Percentiles rank a stretch among this genome's conserved stretches.
Evolutionary conservation across 352 stramenopile genomes (phyloP).

Genomic region (Discostella stelligera): DNA sequence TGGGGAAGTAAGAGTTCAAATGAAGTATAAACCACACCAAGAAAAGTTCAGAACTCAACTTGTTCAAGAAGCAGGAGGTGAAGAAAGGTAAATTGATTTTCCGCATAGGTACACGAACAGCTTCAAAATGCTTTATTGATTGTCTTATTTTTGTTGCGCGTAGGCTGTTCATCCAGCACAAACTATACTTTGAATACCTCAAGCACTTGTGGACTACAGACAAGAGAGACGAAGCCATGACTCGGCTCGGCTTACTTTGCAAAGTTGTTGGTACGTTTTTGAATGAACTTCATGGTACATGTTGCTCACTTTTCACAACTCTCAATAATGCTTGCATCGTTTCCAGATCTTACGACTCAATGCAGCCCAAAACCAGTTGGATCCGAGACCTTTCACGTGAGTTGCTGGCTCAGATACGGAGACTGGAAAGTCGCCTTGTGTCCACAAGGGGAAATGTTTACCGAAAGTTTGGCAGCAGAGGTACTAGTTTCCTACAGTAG

Average conservation of each 20-base stretch:
- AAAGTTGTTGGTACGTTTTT: conserved; percentile 80
- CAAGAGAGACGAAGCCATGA: conserved; percentile 86
- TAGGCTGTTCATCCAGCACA: conserved; percentile 86
- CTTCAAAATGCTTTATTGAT: conserved; percentile 7
- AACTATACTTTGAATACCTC: conserved; percentile 92
- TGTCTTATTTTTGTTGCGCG: conserved; percentile 15
- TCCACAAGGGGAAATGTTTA: conserved; percentile 52
- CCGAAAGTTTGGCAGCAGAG: conserved; percentile 68
- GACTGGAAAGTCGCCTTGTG: conserved; percentile 77
- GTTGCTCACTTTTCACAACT: background rate
- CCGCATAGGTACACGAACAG: background rate
- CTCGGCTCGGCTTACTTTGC: conserved; percentile 85
- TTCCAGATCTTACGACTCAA: conserved; percentile 50
- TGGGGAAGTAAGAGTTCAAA: conserved; percentile 51
- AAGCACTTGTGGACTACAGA: conserved; percentile 93
- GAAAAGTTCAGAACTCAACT: conserved; percentile 67
- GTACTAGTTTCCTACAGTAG: conserved; percentile 77
- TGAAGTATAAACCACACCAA: conserved; percentile 65
- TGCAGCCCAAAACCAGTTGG: conserved; percentile 39
- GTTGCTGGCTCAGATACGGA: conserved; percentile 81
- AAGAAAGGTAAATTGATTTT: conserved; percentile 59
- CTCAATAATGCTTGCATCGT: background rate
- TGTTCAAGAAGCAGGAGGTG: conserved; percentile 61
- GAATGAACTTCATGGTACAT: conserved; percentile 10
- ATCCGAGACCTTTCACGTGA: conserved; percentile 63